Evolutionary conservation across 495 filamentous ascomycete genomes (phyloP), one percentile per base, ranked within the genome.

Genomic region (Aspergillus nidulans): DNA sequence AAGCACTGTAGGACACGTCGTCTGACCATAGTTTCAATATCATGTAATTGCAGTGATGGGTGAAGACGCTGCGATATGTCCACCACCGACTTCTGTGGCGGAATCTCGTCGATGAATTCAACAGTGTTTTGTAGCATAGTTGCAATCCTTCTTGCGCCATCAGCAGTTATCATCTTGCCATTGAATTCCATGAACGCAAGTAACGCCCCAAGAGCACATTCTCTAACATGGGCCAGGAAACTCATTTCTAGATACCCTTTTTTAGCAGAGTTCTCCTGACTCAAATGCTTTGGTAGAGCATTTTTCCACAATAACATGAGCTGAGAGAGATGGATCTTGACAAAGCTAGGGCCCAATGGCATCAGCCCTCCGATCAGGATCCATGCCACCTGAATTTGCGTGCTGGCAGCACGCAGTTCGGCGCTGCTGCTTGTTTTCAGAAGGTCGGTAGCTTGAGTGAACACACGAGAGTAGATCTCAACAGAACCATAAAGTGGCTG

Each of bases 291-390:
- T 4, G 94, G 94, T 30, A 99, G 74, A 3, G 94, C 92, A 71
- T 96, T 97, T 68, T 95, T 96, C 94, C 94, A 99, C 12, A 99
- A 78, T n/a, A 97, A 71, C 49, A 97, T 85, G 42, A 99, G 75
- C 68, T 97, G 94, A 3, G 92, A 92, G 18, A 99, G 79, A 73
- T 97, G 94, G 38, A 96, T 97, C 71, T 99, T 99, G 69, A 97
- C 92, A 67, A 99, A 99, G 66, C 95, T 97, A 5, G 95, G 95
- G 0, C 94, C 94, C 2, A 97, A 77, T 6, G 92, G 89, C 95
- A 97, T 97, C 21, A 99, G 72, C 0, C 94, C 94, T 30, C 94
- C 94, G 52, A 99, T 95, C 49, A 99, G 70, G 40, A 95, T 95
- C 94, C 94, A 99, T 18, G 94, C 92, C 5, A 97, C 91, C 61